Evolutionary conservation across 1,139 yeast species (phyloP).

Genomic region (Keqinozyma sinolaborantium): DNA sequence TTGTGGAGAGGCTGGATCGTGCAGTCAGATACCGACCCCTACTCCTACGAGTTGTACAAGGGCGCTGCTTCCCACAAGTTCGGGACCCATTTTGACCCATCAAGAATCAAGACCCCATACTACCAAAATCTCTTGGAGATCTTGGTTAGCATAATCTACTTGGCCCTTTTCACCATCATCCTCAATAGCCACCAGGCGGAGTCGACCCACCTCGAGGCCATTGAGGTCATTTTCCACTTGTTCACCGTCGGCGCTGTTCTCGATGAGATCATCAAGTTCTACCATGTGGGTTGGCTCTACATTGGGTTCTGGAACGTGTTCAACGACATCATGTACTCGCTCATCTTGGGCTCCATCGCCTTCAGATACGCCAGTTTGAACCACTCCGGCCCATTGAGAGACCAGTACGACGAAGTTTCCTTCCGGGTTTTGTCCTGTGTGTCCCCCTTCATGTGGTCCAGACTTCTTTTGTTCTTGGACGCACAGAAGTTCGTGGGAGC

Average conservation of each 20-base stretch:
- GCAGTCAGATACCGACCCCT: conserved; percentile 70
- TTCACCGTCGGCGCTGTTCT: conserved; percentile 64
- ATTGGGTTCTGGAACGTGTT: conserved; percentile 79
- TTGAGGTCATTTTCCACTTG: conserved; percentile 58
- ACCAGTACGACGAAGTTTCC: conserved; percentile 57
- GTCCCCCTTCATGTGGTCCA: conserved; percentile 85
- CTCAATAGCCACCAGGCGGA: conserved; percentile 47
- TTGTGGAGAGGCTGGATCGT: conserved; percentile 92
- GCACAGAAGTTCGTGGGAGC: conserved; percentile 84
- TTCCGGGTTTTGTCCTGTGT: conserved; percentile 74
- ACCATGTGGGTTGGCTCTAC: conserved; percentile 72
- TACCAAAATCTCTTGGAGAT: conserved; percentile 78
- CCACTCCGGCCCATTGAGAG: conserved; percentile 22
- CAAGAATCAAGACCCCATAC: conserved; percentile 76
- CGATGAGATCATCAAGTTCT: conserved; percentile 69
- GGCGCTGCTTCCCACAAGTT: conserved; percentile 56
- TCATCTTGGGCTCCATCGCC: conserved; percentile 50
- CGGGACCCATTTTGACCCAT: conserved; percentile 73
- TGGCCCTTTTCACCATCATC: conserved; percentile 60
- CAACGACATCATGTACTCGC: conserved; percentile 64
- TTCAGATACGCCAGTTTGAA: conserved; percentile 54
- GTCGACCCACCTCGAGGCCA: conserved; percentile 28
- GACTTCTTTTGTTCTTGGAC: conserved; percentile 72
- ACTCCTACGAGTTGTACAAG: conserved; percentile 61
- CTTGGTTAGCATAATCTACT: conserved; percentile 60